Percentiles rank a stretch among this genome's conserved stretches.
Evolutionary conservation across 225 moss, liverwort and hornwort species (phyloP).

Genomic region (Lunularia cruciata): DNA sequence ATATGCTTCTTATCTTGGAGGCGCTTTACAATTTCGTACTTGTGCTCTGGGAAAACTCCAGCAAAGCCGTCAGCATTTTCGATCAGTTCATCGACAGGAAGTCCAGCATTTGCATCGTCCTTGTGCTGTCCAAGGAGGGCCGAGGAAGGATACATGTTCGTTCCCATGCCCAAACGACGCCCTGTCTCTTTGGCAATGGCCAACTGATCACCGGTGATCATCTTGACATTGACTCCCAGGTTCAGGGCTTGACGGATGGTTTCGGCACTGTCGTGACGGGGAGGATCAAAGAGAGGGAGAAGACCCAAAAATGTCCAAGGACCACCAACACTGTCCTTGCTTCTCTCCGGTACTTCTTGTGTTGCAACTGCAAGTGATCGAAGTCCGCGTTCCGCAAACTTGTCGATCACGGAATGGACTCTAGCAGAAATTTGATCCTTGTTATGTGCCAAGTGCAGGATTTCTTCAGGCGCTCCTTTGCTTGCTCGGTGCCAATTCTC

Average conservation of each 20-base stretch:
- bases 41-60: constrained; percentile 23
- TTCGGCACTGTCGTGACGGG: constrained; percentile 50
- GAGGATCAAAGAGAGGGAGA: constrained; percentile 46
- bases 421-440: too few species aligned
- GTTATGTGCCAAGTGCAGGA: too few species aligned
- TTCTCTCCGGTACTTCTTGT: constrained; percentile 38
- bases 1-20: too few species aligned
- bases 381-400: too few species aligned
- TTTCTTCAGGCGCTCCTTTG: too few species aligned
- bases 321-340: constrained; percentile 42
- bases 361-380: too few species aligned
- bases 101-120: not conserved
- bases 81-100: constrained; percentile 13
- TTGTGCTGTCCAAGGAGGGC: constrained; percentile 6
- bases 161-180: constrained; percentile 18
- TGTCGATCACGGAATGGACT: too few species aligned
- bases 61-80: constrained; percentile 13
- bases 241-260: constrained; percentile 44
- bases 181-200: constrained; percentile 27
- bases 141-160: constrained; percentile 18
- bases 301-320: constrained; percentile 44
- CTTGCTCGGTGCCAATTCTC: too few species aligned
- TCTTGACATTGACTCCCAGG: constrained; percentile 50
- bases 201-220: constrained; percentile 38
- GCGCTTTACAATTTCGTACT: too few species aligned